Base-by-base conservation (phyloP, 2,329 filamentous ascomycete species). In the Phialophora verrucosa region DNA sequence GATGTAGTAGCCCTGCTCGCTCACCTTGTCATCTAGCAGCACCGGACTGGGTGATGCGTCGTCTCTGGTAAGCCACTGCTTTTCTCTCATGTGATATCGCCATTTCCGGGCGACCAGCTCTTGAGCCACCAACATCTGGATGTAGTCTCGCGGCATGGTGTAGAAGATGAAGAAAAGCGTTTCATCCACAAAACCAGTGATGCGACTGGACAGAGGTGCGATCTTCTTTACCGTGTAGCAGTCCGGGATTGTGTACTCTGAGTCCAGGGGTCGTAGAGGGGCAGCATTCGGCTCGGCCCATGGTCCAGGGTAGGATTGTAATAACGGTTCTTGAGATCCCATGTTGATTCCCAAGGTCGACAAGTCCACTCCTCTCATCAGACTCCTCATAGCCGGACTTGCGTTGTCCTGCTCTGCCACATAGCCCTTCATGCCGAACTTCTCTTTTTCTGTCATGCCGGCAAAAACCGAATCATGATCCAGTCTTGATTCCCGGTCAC, bases 81-180 rank as follows among this genome's bases (percentile, higher is more conserved):
- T 78, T 69, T 83, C 80, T n/a, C 81, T 75, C 75, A 83, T 84
- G 73, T 84, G 82, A 70, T 83, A 84, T 57, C 82, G 76, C 82
- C 82, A 84, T 71, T 84, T 84, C 66, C 82, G 78, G 23, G 79
- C 78, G 78, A 83, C 83, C 73, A 90, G 77, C 74, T 90, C 88
- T 64, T 84, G 82, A 7, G 88, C 88, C 5, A 87, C 88, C 54
- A 88, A 79, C 73, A 90, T 88, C 74, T 90, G 88, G 75, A 87
- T 81, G 63, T 89, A 83, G 73, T 90, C 87, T 65, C 86, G 81
- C 14, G 88, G 87, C 79, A 87, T 85, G 69, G 86, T 87, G 77
- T 90, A 90, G 81, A 90, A 90, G 66, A 90, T 88, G 74, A 87
- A 88, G 74, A 90, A 88, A 4, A 90, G 80, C 0, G 88, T 90